Evolutionary conservation across 306 rosid species (phyloP).

Genomic region (Prosopis cineraria): DNA sequence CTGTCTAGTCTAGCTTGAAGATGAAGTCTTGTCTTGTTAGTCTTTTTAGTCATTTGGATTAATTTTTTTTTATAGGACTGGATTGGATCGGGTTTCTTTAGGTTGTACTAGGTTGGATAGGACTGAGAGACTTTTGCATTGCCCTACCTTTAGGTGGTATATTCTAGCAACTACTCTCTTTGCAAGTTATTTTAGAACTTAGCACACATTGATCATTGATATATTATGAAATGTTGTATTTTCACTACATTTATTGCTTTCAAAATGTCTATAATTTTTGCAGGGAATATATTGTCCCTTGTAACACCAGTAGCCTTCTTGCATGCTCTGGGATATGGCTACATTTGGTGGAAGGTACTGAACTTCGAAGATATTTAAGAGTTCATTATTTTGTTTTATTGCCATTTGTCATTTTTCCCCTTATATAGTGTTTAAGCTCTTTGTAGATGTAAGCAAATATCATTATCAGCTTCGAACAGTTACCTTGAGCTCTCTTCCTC

Average conservation of each 20-base stretch:
- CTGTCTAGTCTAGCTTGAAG: no score
- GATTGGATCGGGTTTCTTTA: no score
- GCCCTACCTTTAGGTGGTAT: no score
- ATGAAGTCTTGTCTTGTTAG: no score
- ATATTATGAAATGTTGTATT: neutral
- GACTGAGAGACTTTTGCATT: no score
- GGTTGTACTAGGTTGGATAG: no score
- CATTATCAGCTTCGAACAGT: no score
- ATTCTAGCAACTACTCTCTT: slow-evolving; percentile 13
- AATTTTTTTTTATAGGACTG: no score
- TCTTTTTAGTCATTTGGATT: no score
- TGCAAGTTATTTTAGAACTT: no score
- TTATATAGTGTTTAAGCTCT: neutral
- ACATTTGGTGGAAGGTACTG: slow-evolving; percentile 97
- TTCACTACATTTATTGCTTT: slow-evolving; percentile 1
- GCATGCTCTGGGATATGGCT: slow-evolving; percentile 82
- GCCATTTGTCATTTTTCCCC: slow-evolving; percentile 19
- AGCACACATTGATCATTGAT: slow-evolving; percentile 3
- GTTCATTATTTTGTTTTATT: slow-evolving; percentile 26
- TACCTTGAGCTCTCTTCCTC: neutral
- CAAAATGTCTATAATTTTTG: slow-evolving; percentile 18
- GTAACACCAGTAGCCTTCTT: slow-evolving; percentile 73
- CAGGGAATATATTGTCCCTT: slow-evolving; percentile 79
- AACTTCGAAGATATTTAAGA: neutral
- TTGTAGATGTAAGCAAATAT: neutral